Evolutionary conservation across 805 yeast genomes (phyloP).

Genomic region (Hanseniaspora clermontiae): DNA sequence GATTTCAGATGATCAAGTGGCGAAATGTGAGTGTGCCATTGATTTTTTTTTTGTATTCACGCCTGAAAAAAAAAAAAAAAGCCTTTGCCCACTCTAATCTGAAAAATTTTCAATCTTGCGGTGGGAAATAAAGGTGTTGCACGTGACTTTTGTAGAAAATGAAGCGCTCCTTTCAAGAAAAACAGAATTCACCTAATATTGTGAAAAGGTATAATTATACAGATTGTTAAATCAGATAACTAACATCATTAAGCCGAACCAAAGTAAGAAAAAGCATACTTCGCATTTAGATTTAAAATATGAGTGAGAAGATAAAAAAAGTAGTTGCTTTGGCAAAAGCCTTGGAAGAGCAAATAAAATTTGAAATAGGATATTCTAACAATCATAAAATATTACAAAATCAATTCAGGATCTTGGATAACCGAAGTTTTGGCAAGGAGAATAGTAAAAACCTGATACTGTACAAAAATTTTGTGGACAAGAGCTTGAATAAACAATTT

Average conservation of each 20-base stretch:
- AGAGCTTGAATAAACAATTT: not conserved
- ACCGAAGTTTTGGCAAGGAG: not conserved
- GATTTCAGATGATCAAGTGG: not conserved
- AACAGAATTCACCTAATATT: too few species aligned
- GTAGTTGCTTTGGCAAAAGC: not conserved
- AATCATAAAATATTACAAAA: not conserved
- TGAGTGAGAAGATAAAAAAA: not conserved
- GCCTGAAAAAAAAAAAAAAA: too few species aligned
- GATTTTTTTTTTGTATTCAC: not conserved
- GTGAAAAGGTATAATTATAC: too few species aligned
- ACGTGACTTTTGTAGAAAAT: too few species aligned
- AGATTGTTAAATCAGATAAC: too few species aligned
- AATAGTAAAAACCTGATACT: slow-evolving; percentile 2
- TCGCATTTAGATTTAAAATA: not conserved
- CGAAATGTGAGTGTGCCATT: not conserved
- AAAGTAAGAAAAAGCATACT: not conserved
- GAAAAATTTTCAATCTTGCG: too few species aligned
- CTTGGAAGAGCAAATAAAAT: slow-evolving; percentile 4
- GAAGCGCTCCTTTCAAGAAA: too few species aligned
- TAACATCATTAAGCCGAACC: not conserved
- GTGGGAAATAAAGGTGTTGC: too few species aligned
- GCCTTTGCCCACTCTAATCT: too few species aligned
- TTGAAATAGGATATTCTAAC: not conserved
- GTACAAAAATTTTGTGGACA: not conserved
- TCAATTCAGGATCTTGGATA: not conserved